These are phyloP conservation scores for Yamadazyma insecticola DNA, from an alignment of 805 yeast genomes.

Conservation along the genomic window DNA sequence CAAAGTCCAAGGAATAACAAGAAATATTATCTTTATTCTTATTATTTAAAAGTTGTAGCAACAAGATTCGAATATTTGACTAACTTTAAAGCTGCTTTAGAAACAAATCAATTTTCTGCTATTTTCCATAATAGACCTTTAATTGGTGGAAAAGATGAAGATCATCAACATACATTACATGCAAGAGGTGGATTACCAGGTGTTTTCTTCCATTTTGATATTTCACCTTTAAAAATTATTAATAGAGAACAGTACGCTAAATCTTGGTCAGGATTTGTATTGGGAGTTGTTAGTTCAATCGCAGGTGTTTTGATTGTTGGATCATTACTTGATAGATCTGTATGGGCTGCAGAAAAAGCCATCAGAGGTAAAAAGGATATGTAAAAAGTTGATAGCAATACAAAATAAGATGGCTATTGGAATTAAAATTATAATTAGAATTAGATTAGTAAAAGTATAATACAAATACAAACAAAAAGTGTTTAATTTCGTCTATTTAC, in stretches of 20 bases:
- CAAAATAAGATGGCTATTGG: too few relatives aligned
- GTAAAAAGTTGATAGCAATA: conserved; percentile 15
- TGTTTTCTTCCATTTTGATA: conserved; percentile 80
- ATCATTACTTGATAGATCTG: conserved; percentile 79
- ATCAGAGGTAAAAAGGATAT: conserved; percentile 61
- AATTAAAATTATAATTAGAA: too few relatives aligned
- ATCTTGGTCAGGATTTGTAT: conserved; percentile 76
- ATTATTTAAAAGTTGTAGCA: conserved; percentile 85
- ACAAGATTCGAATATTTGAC: conserved; percentile 74
- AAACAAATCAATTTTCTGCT: conserved; percentile 87
- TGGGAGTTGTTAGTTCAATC: conserved; percentile 80
- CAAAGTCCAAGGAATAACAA: conserved; percentile 29
- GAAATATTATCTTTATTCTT: conserved; percentile 64
- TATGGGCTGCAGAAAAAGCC: conserved; percentile 83
- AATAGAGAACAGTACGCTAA: conserved; percentile 71
- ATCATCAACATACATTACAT: conserved; percentile 82
- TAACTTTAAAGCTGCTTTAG: conserved; percentile 35
- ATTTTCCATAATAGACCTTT: conserved; percentile 86
- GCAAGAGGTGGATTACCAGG: conserved; percentile 90
- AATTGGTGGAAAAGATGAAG: conserved; percentile 82
- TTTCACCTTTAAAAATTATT: conserved; percentile 88
- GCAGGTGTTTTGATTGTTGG: conserved; percentile 96
- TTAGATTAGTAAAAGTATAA: too few relatives aligned
- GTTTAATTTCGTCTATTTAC: conserved; percentile 14
- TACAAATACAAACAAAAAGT: too few relatives aligned